Base-by-base conservation (phyloP, 2,329 filamentous ascomycete genomes). In the Trichophaea hybrida region DNA sequence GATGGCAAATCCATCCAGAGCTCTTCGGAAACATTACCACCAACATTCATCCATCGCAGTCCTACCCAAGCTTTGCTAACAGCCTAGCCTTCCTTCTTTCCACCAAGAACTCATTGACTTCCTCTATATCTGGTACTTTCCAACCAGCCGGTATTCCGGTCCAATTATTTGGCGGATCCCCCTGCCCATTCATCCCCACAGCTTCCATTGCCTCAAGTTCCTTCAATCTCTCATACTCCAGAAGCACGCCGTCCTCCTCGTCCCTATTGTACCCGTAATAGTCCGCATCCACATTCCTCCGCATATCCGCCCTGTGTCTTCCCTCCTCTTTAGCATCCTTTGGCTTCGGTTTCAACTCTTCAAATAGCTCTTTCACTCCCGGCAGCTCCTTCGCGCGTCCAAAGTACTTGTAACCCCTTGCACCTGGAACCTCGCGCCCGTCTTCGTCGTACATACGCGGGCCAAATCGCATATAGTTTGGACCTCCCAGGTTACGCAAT, bases 191-290 rank as follows among this genome's bases (percentile, higher is more conserved):
- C 58, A 75, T 75, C 64, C 84, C 72, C 68, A 95, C 74, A 62
- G 81, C 77, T 68, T 88, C 83, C 61, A 81, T 77, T 0, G 89
- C 88, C 71, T 94, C 86, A 65, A 82, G 79, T 76, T 97, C 93
- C 74, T 89, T 93, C 69, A 81, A 77, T 50, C 76, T 78, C 76
- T 98, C 93, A 71, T 94, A 95, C 55, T 77, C 80, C 64, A 96
- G 71, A 69, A 97, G 71, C 50, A 78, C 81, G 0, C 85, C 87
- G 71, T 95, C 88, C 72, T 97, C 93, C 72, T 97, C 90, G 67
- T 90, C 88, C 6, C 90, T 79, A 62, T 89, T 90, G 72, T 94
- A 98, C 44, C 93, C 93, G 72, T 96, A 98, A 73, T 98, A 98
- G 35, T 84, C 85, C 10, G 93, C 93, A 73, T 98, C 88, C 6